Conservation (phyloP, 2,329 filamentous ascomycete genomes). For the Malbranchea zuffiana region DNA sequence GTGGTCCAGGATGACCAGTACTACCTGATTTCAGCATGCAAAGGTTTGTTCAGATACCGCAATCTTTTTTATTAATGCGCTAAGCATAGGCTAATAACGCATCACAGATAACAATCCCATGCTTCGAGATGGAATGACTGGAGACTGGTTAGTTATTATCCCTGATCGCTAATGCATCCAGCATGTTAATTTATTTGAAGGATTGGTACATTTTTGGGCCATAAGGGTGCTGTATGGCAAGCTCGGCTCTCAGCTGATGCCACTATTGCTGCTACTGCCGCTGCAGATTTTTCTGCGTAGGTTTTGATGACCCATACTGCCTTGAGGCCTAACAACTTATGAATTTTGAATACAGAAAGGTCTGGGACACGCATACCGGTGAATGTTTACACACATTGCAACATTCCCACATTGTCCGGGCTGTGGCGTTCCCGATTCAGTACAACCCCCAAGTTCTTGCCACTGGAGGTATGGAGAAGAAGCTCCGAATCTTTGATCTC, state of each 20-base stretch:
- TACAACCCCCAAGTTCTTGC: conserved; percentile 69
- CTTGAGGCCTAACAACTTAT: background rate
- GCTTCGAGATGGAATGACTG: conserved; percentile 90
- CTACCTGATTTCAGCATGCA: conserved; percentile 88
- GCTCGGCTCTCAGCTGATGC: conserved; percentile 82
- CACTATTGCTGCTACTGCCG: conserved; percentile 78
- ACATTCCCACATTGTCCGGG: conserved; percentile 90
- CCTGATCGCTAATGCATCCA: background rate
- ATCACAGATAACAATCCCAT: conserved; percentile 85
- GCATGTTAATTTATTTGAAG: conserved; percentile 24
- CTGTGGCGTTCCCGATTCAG: conserved; percentile 78
- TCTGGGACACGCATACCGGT: conserved; percentile 95
- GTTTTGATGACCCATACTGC: conserved; percentile 22
- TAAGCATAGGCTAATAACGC: conserved; percentile 5
- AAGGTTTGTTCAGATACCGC: conserved; percentile 47
- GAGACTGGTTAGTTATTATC: conserved; percentile 59
- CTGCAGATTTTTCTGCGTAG: conserved; percentile 89
- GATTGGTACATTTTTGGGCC: conserved; percentile 96
- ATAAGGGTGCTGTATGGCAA: conserved; percentile 98
- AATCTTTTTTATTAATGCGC: background rate
- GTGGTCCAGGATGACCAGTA: conserved; percentile 73
- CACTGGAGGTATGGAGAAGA: conserved; percentile 93
- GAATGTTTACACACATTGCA: conserved; percentile 77
- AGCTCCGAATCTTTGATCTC: conserved; percentile 85
- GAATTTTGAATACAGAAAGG: conserved; percentile 51